A percentile compares a stretch with the other conserved stretches of the same genome.
Evolutionary conservation across 176 grass and related monocot genomes (phyloP).

Genomic region (Oryza australiensis): DNA sequence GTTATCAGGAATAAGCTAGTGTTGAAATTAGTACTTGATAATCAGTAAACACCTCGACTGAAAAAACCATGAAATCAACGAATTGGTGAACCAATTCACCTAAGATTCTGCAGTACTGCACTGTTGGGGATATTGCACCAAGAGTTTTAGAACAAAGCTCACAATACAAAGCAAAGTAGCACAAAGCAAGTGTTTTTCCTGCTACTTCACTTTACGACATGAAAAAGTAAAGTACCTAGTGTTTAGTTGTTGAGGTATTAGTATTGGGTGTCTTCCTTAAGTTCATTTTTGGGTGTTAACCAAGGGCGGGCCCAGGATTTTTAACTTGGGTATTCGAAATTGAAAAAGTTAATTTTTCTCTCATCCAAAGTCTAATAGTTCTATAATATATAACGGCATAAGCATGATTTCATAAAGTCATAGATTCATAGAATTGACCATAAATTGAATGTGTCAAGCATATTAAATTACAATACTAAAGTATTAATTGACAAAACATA

Average conservation of each 20-base stretch:
- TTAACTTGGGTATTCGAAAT: too few relatives aligned
- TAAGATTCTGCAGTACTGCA: background rate
- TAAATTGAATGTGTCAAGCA: too few relatives aligned
- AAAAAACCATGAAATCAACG: background rate
- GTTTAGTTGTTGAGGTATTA: background rate
- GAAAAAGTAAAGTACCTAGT: background rate
- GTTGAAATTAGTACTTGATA: background rate
- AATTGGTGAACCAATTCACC: background rate
- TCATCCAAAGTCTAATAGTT: too few relatives aligned
- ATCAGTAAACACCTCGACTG: background rate
- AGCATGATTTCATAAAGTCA: too few relatives aligned
- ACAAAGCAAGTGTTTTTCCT: background rate
- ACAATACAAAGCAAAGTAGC: background rate
- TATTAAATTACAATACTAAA: too few relatives aligned
- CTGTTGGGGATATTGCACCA: background rate
- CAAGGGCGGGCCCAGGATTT: too few relatives aligned
- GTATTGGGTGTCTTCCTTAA: background rate
- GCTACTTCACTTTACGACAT: background rate
- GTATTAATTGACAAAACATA: too few relatives aligned
- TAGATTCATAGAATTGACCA: too few relatives aligned
- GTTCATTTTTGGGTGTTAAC: background rate
- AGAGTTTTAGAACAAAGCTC: background rate
- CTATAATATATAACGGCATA: too few relatives aligned
- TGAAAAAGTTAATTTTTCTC: too few relatives aligned
- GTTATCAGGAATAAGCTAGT: background rate